Base-by-base conservation (phyloP, 1,284 basidiomycete species). In the Paramarasmius palmivorus region DNA sequence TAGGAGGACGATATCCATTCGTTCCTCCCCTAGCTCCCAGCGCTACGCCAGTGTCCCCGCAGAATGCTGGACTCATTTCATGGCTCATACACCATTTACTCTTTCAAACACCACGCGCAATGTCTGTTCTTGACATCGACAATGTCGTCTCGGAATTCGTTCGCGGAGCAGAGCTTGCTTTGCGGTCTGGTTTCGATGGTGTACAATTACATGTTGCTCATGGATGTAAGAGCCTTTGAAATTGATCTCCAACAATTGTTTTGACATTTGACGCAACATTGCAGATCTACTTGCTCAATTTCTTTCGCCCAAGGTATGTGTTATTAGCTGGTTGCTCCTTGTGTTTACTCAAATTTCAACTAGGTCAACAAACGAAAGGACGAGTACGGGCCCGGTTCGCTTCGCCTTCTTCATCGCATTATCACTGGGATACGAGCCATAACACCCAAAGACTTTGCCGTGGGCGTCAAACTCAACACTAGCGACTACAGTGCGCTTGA, bases 131-230 rank as follows among this genome's bases (percentile, higher is more conserved):
- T 1, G 88, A 93, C 49, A 83, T 95, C 26, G 76, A 84, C 19
- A 64, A 76, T 14, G 78, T 88, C 3, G 78, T 92, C 0, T 71
- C 76, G 1, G 75, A 72, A 12, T 98, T 98, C 63, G 80, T 90
- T 2, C 73, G 75, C 45, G 91, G 86, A 2, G 91, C 93, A 1
- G 67, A 73, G 50, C 64, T 90, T 32, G 91, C 92, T 12, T 69
- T 78, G 15, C 69, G 81, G 50, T 76, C 89, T 23, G 93, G 93
- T 0, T 97, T 95, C 66, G 92, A 97, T 61, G 95, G 95, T 0
- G 74, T 97, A 10, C 86, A 98, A 65, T 60, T 98, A 19, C 95
- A 98, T 69, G 90, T 81, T 29, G 89, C 90, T 1, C 95, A 97
- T 72, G 94, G 94, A 23, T 95, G 90, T 90, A 54, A 72, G 89